Conservation (phyloP, 2,329 filamentous ascomycete genomes). For the Rachicladosporium sp. region DNA sequence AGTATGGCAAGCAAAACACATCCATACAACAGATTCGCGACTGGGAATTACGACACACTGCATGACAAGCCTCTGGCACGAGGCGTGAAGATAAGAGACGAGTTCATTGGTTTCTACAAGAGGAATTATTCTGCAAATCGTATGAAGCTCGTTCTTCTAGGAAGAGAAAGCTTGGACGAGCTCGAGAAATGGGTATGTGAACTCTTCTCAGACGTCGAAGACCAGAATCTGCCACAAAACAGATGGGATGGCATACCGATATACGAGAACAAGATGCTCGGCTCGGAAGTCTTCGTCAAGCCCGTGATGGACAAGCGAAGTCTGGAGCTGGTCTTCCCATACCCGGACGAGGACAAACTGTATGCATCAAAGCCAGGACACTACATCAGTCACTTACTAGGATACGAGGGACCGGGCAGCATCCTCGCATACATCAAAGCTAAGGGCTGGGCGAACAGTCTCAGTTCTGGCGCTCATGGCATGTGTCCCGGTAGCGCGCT, state of each 20-base stretch:
- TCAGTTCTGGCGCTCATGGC: constrained; percentile 64
- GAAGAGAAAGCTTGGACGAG: constrained; percentile 68
- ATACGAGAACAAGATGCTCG: constrained; percentile 47
- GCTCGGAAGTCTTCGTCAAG: constrained; percentile 71
- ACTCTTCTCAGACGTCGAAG: constrained; percentile 66
- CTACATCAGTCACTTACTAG: constrained; percentile 80
- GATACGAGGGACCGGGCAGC: constrained; percentile 85
- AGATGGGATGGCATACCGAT: constrained; percentile 54
- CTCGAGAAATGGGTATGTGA: constrained; percentile 75
- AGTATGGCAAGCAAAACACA: constrained; percentile 77
- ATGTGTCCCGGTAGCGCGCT: constrained; percentile 71
- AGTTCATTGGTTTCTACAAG: constrained; percentile 85
- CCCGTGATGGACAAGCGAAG: constrained; percentile 80
- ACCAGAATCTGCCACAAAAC: constrained; percentile 63
- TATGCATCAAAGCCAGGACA: constrained; percentile 72
- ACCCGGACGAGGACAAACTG: constrained; percentile 68
- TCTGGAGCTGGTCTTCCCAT: constrained; percentile 71
- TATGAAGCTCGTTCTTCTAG: constrained; percentile 84
- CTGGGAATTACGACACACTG: constrained; percentile 74
- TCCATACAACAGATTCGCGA: constrained; percentile 84
- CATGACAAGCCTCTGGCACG: constrained; percentile 68
- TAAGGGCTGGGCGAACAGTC: constrained; percentile 77
- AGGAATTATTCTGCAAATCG: constrained; percentile 85
- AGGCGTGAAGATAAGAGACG: constrained; percentile 74
- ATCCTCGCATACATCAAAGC: constrained; percentile 81